Base-by-base conservation (phyloP, 331 rosid genomes). In the Spiraea crenata region DNA sequence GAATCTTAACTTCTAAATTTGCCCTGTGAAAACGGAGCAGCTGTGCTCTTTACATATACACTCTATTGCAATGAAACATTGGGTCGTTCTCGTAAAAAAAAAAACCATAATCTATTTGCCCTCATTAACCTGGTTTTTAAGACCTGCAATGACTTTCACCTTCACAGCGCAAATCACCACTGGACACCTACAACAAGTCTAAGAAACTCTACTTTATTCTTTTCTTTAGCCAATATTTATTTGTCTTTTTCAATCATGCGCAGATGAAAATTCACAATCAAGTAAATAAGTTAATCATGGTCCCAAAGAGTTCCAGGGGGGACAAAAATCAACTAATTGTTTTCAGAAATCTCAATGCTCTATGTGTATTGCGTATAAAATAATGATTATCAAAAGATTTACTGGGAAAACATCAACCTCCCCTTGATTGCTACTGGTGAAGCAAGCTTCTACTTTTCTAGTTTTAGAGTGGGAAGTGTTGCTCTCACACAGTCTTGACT, bases 401-500 rank as follows among this genome's bases (percentile, higher is more conserved):
- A 48, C 3, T 52, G 14, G 58, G 34, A 16, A 35, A n/a, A 35
- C 47, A 66, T 49, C 42, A 35, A 6, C 40, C 15, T 57, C 5
- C 4, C 12, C 12, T 19, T 63, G 13, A 25, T 25, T 64, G 69
- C 42, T 64, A 64, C 56, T 31, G 9, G 9, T 46, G 57, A 31
- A 34, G 3, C 48, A 19, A 44, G 40, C 69, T 46, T 46, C 16
- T 31, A 25, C 56, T 31, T 46, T 25, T 46, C 8, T 25, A 46
- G 15, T 14, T 4, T 8, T 31, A 12, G 14, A 12, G 14, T 74
- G 40, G 79, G 63, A 60, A 3, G n/a, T 42, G 57, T 16, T 49
- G 13, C 55, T 20, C 74, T 83, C 37, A 51, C 45, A 56, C 34
- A 69, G 69, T 25, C 31, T 78, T 78, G 81, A 82, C 87, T 37